phyloP scores from a whole-genome alignment of 2,329 filamentous ascomycete species.

The Pleoardoris graminearum region DNA sequence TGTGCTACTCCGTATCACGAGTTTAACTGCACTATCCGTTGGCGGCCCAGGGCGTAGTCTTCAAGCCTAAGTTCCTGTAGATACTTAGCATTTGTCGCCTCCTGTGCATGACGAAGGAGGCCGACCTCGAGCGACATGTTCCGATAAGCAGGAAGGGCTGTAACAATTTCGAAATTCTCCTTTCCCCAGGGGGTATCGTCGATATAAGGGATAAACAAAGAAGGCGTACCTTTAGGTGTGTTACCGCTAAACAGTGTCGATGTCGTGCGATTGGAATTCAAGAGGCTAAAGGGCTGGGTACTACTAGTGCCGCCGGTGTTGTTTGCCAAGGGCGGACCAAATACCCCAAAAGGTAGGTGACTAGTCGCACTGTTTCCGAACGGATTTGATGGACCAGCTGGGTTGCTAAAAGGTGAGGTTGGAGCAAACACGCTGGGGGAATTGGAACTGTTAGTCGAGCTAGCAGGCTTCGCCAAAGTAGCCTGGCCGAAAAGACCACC shows the following conservation, averaged over 20 bases:
- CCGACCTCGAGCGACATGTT: slow-evolving; percentile 9
- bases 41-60: slow-evolving; percentile 5
- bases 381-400: neutral
- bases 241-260: slow-evolving; percentile 1
- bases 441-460: slow-evolving; percentile 8
- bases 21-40: slow-evolving; percentile 3
- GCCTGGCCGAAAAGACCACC: slow-evolving; percentile 6
- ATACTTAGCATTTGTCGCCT: slow-evolving; percentile 7
- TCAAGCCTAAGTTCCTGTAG: slow-evolving; percentile 7
- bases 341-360: slow-evolving; percentile 2
- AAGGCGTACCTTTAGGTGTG: slow-evolving; percentile 8
- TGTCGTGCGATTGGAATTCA: slow-evolving; percentile 2
- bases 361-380: slow-evolving; percentile 5
- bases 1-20: slow-evolving; percentile 5
- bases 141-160: slow-evolving; percentile 8
- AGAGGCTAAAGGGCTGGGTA: slow-evolving; percentile 1
- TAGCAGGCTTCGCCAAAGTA: slow-evolving; percentile 7
- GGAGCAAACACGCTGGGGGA: slow-evolving; percentile 3
- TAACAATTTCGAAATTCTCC: slow-evolving; percentile 1
- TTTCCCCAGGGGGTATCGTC: slow-evolving; percentile 4
- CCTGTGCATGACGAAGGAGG: slow-evolving; percentile 6
- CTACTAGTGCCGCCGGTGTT: slow-evolving; percentile 2
- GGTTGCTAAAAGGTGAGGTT: slow-evolving; percentile 3
- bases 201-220: slow-evolving; percentile 4
- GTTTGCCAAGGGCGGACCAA: slow-evolving; percentile 5